Conservation (phyloP, 1,284 basidiomycete genomes). For the Inonotus obliquus region DNA sequence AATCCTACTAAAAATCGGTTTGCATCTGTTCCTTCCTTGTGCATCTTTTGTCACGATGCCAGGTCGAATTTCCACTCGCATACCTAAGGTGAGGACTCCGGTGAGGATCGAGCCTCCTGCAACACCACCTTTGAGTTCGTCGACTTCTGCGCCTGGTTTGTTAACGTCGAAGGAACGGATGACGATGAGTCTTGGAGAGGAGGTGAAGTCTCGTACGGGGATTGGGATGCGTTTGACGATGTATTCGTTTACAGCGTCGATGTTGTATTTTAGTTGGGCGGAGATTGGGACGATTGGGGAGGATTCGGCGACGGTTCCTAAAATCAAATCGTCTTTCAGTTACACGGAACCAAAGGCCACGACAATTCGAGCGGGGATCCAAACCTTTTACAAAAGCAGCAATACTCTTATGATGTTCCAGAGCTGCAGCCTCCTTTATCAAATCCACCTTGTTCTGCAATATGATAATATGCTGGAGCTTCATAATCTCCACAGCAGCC, state of each 20-base stretch:
- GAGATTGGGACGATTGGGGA: constrained; percentile 99
- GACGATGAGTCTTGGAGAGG: constrained; percentile 91
- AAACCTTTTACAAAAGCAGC: constrained; percentile 87
- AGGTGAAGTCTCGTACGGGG: constrained; percentile 88
- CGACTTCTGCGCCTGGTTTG: constrained; percentile 96
- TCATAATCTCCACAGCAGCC: constrained; percentile 99
- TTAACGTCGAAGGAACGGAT: constrained; percentile 99
- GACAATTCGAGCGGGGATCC: neutral
- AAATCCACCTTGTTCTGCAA: constrained; percentile 97
- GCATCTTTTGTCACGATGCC: constrained; percentile 96
- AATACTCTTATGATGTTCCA: constrained; percentile 93
- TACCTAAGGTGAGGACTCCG: constrained; percentile 86
- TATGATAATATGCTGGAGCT: constrained; percentile 96
- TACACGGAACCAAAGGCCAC: neutral
- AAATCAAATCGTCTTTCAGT: neutral
- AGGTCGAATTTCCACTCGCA: constrained; percentile 96
- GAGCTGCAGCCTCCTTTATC: constrained; percentile 86
- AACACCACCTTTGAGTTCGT: constrained; percentile 97
- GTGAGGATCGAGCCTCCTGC: constrained; percentile 95
- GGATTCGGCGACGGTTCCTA: constrained; percentile 92
- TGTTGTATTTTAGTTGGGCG: constrained; percentile 98
- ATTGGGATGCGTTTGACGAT: constrained; percentile 97
- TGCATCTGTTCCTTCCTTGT: constrained; percentile 86
- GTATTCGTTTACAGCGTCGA: constrained; percentile 99
- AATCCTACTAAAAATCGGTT: constrained; percentile 91